Evolutionary conservation across 306 rosid genomes (phyloP).

Genomic region (peach (Prunus persica)): DNA sequence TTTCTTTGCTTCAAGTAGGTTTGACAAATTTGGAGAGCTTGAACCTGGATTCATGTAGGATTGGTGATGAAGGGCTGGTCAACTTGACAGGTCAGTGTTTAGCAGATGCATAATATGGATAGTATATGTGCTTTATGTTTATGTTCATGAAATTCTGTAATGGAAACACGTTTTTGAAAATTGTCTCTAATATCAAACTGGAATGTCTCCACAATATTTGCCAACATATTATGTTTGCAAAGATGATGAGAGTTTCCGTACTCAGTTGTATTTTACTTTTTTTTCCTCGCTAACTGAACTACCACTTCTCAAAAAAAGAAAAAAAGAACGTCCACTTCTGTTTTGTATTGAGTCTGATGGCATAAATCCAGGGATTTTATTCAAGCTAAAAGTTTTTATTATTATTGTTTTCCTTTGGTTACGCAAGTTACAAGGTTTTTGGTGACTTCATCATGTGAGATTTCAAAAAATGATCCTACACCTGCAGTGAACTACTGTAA

Average conservation of each 20-base stretch:
- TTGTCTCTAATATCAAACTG: background rate
- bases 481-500: background rate
- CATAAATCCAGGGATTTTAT: background rate
- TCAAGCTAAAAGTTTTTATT: background rate
- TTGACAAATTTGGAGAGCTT: constrained; percentile 78
- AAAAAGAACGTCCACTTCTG: background rate
- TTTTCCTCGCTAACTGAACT: background rate
- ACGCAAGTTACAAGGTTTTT: background rate
- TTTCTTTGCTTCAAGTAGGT: constrained; percentile 43
- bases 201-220: background rate
- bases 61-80: constrained; percentile 76
- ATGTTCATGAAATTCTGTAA: background rate
- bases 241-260: background rate
- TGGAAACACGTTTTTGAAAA: background rate
- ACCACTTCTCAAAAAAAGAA: background rate
- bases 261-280: background rate
- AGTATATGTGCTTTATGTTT: background rate
- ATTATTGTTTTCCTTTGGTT: no score
- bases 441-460: background rate
- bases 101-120: constrained; percentile 10
- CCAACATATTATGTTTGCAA: background rate
- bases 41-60: constrained; percentile 85
- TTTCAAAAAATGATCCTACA: background rate
- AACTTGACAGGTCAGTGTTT: constrained; percentile 65
- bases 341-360: background rate